Base-by-base conservation (phyloP, 345 rosid species). In the Acer campestre region DNA sequence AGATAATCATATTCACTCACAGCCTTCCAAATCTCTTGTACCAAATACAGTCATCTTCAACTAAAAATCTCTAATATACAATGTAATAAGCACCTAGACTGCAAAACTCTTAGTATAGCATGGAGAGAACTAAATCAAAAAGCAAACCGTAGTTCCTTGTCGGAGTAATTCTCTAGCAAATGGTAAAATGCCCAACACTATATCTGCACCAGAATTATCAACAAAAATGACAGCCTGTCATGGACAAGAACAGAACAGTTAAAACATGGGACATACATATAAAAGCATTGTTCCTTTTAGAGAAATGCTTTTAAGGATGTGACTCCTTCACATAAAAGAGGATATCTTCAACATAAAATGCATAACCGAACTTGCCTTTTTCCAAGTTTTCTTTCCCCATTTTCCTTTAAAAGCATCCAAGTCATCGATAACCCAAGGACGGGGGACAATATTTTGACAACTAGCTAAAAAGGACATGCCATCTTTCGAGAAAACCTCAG, bases 381-480 rank as follows among this genome's bases (percentile, higher is more conserved):
- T 94, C 98, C 99, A 97, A 25, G 91, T 82, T 86, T 91, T 94
- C 89, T 90, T 90, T 87, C 82, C 23, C 98, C 98, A 97, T 85
- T 82, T 90, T 70, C 79, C 86, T 87, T 88, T 90, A 76, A 97
- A 97, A 78, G 79, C 68, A 2, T 94, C 98, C 74, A 97, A 80
- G 78, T 97, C 98, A 89, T 97, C 99, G 76, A 94, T 84, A 63
- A 93, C 99, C 98, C 98, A 97, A 38, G 99, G 99, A 49, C 97
- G 86, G 53, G 98, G 80, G 67, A 91, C 91, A 79, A 97, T 88
- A 89, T 91, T 97, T 83, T 97, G 98, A 87, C 91, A 93, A 67
- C 94, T 97, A 77, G 98, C 98, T 80, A 91, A 80, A 75, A 97
- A 97, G 40, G 99, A 91, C 93, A 97, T 94, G n/a, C 98, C 98